Evolutionary conservation across 2,329 filamentous ascomycete genomes (phyloP).

Genomic region (Colletotrichum zoysiae): DNA sequence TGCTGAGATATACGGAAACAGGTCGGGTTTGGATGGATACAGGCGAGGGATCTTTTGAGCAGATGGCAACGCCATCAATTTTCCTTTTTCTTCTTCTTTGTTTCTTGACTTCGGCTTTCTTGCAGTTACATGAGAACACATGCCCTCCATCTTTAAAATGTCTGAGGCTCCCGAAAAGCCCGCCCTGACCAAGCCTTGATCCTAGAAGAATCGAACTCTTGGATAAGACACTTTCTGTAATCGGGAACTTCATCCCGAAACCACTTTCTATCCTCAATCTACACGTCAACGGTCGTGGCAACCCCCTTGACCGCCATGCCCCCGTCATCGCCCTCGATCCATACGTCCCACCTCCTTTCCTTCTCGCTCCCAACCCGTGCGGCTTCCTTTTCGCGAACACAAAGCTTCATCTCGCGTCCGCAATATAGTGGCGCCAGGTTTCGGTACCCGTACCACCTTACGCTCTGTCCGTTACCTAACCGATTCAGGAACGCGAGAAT

Average conservation of each 20-base stretch:
- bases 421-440: constrained; percentile 88
- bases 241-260: neutral
- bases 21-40: neutral
- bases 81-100: neutral
- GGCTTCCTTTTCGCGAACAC: constrained; percentile 63
- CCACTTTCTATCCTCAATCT: neutral
- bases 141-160: neutral
- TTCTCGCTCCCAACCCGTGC: constrained; percentile 46
- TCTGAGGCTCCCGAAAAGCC: neutral
- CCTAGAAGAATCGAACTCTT: neutral
- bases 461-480: constrained; percentile 44
- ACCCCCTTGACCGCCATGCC: constrained; percentile 74
- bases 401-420: constrained; percentile 77
- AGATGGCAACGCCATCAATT: neutral
- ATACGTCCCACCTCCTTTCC: constrained; percentile 67
- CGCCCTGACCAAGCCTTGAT: neutral
- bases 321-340: constrained; percentile 73
- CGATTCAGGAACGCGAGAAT: constrained; percentile 74
- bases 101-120: neutral
- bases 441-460: constrained; percentile 78
- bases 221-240: neutral
- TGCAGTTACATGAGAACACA: no score
- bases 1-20: neutral
- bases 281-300: constrained; percentile 43
- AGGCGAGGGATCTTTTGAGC: neutral